These are phyloP conservation scores for Saturnispora serradocipensis DNA, from an alignment of 805 yeast genomes.

Conservation along the genomic window DNA sequence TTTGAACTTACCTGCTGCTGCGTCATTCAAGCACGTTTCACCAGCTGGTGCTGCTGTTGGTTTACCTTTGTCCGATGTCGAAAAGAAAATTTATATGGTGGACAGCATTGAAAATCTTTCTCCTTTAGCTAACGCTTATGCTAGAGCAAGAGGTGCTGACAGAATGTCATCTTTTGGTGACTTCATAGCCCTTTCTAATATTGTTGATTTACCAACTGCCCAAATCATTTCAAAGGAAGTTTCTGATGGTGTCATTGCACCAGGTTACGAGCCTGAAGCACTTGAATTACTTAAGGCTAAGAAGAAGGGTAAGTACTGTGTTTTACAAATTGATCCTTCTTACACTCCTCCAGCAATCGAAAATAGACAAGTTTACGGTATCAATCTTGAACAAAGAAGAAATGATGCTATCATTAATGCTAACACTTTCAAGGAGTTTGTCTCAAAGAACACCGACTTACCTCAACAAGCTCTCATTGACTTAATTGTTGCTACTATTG, in stretches of 20 bases:
- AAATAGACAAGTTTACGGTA: conserved; percentile 93
- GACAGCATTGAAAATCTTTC: conserved; percentile 90
- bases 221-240: conserved; percentile 96
- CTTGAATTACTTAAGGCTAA: conserved; percentile 79
- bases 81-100: conserved; percentile 93
- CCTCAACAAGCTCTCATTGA: conserved; percentile 91
- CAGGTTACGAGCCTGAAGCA: conserved; percentile 91
- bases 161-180: conserved; percentile 99
- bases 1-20: conserved; percentile 94
- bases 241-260: conserved; percentile 97
- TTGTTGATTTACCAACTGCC: conserved; percentile 94
- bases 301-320: conserved; percentile 96
- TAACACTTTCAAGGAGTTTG: conserved; percentile 84
- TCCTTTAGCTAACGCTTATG: conserved; percentile 95
- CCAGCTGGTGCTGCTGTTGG: conserved; percentile 99
- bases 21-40: conserved; percentile 96
- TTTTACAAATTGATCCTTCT: conserved; percentile 92
- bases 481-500: conserved; percentile 93
- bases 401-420: conserved; percentile 94
- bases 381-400: conserved; percentile 91
- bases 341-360: conserved; percentile 74
- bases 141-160: conserved; percentile 99
- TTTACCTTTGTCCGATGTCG: conserved; percentile 79
- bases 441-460: conserved; percentile 75
- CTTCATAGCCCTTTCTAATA: conserved; percentile 93